phyloP scores from a whole-genome alignment of 495 filamentous ascomycete species.

The Aspergillus nanangensis region DNA sequence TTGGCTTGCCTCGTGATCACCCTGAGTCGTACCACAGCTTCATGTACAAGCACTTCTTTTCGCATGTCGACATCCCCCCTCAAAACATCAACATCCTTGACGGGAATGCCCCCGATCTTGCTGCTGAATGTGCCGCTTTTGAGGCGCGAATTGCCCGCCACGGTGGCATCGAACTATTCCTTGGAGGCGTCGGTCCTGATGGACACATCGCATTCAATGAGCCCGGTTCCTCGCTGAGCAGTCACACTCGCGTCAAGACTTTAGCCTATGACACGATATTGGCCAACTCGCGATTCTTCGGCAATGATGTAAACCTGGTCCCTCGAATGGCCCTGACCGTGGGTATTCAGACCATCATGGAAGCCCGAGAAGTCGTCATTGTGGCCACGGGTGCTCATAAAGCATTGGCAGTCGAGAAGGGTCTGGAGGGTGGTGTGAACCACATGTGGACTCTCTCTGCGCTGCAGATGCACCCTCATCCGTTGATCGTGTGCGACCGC shows the following conservation, averaged over 20 bases:
- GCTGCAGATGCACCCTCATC: conserved; percentile 74
- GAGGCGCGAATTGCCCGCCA: conserved; percentile 70
- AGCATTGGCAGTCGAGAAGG: conserved; percentile 73
- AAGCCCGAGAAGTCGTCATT: conserved; percentile 76
- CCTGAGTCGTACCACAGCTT: conserved; percentile 83
- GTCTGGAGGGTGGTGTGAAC: conserved; percentile 77
- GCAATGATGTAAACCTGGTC: conserved; percentile 64
- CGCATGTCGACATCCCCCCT: conserved; percentile 76
- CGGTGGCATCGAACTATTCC: conserved; percentile 81
- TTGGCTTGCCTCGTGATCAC: conserved; percentile 75
- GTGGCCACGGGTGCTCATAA: conserved; percentile 80
- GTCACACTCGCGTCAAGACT: conserved; percentile 79
- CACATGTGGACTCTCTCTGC: conserved; percentile 87
- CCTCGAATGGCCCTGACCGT: conserved; percentile 83
- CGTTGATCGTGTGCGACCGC: conserved; percentile 79
- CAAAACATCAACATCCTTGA: conserved; percentile 83
- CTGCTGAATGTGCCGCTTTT: conserved; percentile 72
- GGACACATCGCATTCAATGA: conserved; percentile 91
- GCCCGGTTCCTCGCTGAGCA: conserved; percentile 74
- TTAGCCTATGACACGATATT: conserved; percentile 83
- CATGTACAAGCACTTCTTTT: conserved; percentile 91
- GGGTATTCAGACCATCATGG: conserved; percentile 81
- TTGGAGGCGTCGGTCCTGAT: conserved; percentile 80
- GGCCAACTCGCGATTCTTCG: conserved; percentile 82
- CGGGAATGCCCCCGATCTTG: conserved; percentile 71